phyloP scores from a whole-genome alignment of 768 basidiomycete species.

The Auriculariales sp. region DNA sequence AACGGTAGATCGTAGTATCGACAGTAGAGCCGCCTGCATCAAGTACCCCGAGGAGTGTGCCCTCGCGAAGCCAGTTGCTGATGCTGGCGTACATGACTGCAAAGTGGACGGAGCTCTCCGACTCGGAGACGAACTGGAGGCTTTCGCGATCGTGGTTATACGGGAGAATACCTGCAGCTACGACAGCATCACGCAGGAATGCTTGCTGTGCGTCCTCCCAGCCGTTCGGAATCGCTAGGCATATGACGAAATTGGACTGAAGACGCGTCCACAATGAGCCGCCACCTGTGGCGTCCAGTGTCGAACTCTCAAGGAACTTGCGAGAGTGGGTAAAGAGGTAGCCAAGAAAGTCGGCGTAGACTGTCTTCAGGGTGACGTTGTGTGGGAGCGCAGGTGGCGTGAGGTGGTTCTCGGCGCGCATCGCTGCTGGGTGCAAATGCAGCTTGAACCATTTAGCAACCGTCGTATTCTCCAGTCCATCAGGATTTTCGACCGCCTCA shows the following conservation, averaged over 20 bases:
- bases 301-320: neutral
- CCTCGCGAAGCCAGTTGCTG: neutral
- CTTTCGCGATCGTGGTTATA: neutral
- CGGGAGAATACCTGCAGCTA: neutral
- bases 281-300: neutral
- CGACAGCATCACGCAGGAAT: neutral
- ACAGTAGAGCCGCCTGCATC: neutral
- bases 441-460: neutral
- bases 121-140: neutral
- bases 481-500: neutral
- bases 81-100: neutral
- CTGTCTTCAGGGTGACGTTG: neutral
- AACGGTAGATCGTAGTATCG: neutral
- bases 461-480: neutral
- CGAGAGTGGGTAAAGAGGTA: neutral
- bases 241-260: neutral
- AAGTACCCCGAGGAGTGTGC: neutral
- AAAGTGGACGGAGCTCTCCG: neutral
- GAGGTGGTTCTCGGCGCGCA: neutral
- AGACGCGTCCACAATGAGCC: neutral
- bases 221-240: neutral
- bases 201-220: neutral
- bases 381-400: neutral
- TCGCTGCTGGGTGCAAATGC: neutral
- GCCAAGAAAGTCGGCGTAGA: neutral